Evolutionary conservation across 176 grass and related monocot species (phyloP), one percentile per base, ranked within the genome.

Genomic region (Juncus effusus): DNA sequence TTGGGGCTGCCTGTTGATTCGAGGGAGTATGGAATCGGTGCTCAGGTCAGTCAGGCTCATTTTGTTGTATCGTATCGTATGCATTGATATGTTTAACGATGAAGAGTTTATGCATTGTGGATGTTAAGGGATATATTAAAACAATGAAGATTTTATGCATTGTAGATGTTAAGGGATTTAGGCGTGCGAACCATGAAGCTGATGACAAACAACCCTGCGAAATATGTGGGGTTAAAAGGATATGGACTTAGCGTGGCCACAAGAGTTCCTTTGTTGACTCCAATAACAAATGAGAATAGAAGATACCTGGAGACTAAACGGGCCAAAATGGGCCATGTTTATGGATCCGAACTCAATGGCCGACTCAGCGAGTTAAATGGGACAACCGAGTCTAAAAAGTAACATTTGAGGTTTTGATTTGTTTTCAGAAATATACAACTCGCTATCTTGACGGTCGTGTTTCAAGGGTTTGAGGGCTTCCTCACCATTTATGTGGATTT

Each of bases 1-100:
- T 70, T 96, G 51, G 93, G 93, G n/a, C 66, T 96, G 65, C 93
- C 87, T 36, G 93, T 82, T 41, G 93, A 96, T 64, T 91, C 93
- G 1, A 83, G 85, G 55, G 92, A 96, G 40, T 96, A 96, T 3
- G 84, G 84, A 76, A 83, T 91, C 56, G 87, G 87, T 13, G 92
- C 87, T 70, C 82, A 86, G 92, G 92, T 96, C 76, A 79, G 73
- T 9, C 7, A 65, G 37, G 49, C 19, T 28, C 19, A 28, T 16
- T 16, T 69, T 59, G 12, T 58, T 49, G 55, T 69, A 47, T 75
- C 12, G 68, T 60, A 67, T 42, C 36, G n/a, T 59, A 4, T 3
- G 28, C 16, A 52, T 49, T 36, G 44, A 49, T 13, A 16, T 61
- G n/a, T 28, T 42, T 50, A 58, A 47, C 0, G 0, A 47, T 10